phyloP scores from a whole-genome alignment of 2,329 filamentous ascomycete species.

The Paecilomyces sp. region DNA sequence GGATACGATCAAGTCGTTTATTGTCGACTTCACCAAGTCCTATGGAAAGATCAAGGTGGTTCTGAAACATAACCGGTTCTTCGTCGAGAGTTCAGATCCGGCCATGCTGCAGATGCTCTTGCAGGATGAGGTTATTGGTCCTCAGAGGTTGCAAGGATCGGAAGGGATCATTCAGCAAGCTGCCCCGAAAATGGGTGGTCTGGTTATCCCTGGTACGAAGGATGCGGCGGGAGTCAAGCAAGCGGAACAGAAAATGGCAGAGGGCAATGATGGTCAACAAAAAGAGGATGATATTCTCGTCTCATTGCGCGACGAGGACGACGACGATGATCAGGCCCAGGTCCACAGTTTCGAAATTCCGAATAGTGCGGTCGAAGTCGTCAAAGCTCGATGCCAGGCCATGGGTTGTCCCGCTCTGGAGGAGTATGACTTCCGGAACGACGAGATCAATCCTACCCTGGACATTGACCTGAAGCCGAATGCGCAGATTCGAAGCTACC shows the following conservation, averaged over 20 bases:
- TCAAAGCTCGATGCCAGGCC: slow-evolving; percentile 82
- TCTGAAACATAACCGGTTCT: slow-evolving; percentile 89
- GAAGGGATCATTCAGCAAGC: slow-evolving; percentile 70
- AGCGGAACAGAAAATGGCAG: slow-evolving; percentile 35
- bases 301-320: slow-evolving; percentile 65
- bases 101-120: slow-evolving; percentile 80
- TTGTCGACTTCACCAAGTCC: slow-evolving; percentile 73
- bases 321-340: slow-evolving; percentile 73
- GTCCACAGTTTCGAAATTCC: slow-evolving; percentile 92
- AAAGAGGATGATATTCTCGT: slow-evolving; percentile 64
- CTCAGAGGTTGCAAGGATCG: slow-evolving; percentile 65
- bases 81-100: slow-evolving; percentile 84
- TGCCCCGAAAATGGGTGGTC: slow-evolving; percentile 75
- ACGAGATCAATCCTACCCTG: slow-evolving; percentile 79
- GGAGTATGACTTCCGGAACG: slow-evolving; percentile 95
- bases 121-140: slow-evolving; percentile 73
- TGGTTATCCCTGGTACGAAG: slow-evolving; percentile 92
- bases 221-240: slow-evolving; percentile 85
- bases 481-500: slow-evolving; percentile 86
- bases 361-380: slow-evolving; percentile 71
- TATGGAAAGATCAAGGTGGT: slow-evolving; percentile 96
- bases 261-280: slow-evolving; percentile 32
- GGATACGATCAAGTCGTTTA: slow-evolving; percentile 71
- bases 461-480: slow-evolving; percentile 89
- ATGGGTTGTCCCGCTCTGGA: slow-evolving; percentile 84